phyloP scores from a whole-genome alignment of 768 basidiomycete species.

The Boletus coccyginus region DNA sequence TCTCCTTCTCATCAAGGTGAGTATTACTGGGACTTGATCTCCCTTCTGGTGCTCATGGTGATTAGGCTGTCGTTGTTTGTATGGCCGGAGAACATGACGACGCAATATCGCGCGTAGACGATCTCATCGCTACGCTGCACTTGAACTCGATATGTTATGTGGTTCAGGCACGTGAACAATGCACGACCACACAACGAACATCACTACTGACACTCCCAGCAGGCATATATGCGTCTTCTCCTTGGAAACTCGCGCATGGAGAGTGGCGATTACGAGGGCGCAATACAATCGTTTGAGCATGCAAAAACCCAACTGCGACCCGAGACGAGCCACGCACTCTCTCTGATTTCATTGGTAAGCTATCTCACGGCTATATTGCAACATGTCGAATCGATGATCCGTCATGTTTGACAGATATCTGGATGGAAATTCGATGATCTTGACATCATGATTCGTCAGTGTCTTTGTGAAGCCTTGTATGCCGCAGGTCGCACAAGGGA shows the following conservation, averaged over 20 bases:
- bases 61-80: constrained; percentile 3
- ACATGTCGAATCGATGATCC: neutral
- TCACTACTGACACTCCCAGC: neutral
- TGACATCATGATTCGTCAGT: neutral
- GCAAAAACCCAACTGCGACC: neutral
- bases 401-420: neutral
- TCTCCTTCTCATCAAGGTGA: too few relatives aligned
- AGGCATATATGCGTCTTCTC: constrained; percentile 10
- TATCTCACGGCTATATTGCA: neutral
- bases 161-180: neutral
- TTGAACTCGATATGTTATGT: neutral
- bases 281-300: neutral
- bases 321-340: too few relatives aligned
- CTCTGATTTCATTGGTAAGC: neutral
- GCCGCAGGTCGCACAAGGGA: neutral
- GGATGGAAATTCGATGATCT: constrained; percentile 8
- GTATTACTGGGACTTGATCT: too few relatives aligned
- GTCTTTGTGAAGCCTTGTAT: neutral
- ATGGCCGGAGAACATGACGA: neutral
- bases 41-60: too few relatives aligned
- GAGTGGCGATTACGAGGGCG: neutral
- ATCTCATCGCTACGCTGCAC: neutral
- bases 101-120: constrained; percentile 1
- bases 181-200: neutral
- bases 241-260: neutral